A percentile compares a stretch with the other conserved stretches of the same genome.
These are phyloP conservation scores for Rhizopogon rudus DNA, from an alignment of 768 basidiomycete genomes.

Conservation along the genomic window DNA sequence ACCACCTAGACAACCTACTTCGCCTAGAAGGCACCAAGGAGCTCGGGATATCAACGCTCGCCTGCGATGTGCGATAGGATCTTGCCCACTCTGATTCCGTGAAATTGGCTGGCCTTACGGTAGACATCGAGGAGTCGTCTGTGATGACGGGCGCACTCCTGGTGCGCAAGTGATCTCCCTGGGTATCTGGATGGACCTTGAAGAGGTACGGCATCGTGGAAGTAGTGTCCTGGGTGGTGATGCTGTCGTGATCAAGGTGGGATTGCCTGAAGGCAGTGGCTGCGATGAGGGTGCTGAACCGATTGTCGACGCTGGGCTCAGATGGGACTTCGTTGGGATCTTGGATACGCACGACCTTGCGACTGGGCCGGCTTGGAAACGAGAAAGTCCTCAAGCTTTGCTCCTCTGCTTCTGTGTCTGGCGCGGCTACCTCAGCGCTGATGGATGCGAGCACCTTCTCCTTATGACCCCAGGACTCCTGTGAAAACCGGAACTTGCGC, in stretches of 20 bases:
- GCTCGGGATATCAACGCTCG: not conserved
- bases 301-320: not conserved
- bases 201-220: not conserved
- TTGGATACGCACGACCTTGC: not conserved
- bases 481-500: constrained; percentile 2
- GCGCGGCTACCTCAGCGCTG: not conserved
- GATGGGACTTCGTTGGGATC: not conserved
- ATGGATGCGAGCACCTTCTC: not conserved
- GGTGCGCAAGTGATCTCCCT: not conserved
- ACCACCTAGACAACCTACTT: not conserved
- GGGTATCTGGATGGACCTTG: not conserved
- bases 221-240: constrained; percentile 2
- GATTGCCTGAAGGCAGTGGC: not conserved
- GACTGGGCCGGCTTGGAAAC: not conserved
- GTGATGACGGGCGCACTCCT: not conserved
- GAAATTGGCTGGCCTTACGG: not conserved
- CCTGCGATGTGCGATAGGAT: not conserved
- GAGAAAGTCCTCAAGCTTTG: constrained; percentile 1
- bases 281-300: constrained; percentile 1
- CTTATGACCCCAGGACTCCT: constrained; percentile 5
- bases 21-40: not conserved
- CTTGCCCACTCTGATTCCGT: not conserved
- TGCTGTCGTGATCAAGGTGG: constrained; percentile 2
- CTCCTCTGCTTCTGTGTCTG: not conserved
- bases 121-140: too few species aligned